These are phyloP conservation scores for Mucor piriformis DNA, from an alignment of 371 early-diverging fungal species.

Conservation along the genomic window DNA sequence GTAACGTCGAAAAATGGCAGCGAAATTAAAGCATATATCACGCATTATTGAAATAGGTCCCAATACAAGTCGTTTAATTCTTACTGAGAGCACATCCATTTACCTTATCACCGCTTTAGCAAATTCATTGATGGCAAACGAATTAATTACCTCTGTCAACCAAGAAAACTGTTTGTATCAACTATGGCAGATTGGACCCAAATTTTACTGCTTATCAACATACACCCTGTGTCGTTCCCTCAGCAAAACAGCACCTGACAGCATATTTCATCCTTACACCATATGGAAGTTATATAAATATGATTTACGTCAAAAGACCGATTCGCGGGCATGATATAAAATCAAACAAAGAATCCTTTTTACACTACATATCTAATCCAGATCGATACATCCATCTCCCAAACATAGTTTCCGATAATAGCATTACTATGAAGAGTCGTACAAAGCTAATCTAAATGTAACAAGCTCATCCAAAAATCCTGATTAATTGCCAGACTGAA, in stretches of 20 bases:
- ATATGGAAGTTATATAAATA: slow-evolving; percentile 15
- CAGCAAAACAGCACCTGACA: slow-evolving; percentile 17
- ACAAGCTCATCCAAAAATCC: no score
- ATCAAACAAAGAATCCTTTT: no score
- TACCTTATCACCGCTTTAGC: slow-evolving; percentile 11
- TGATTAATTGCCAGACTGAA: no score
- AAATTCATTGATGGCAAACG: slow-evolving; percentile 19
- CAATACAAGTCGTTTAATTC: slow-evolving; percentile 2
- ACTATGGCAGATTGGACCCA: slow-evolving; percentile 15
- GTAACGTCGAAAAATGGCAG: no score
- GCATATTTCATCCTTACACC: slow-evolving; percentile 15
- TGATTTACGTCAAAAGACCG: slow-evolving; percentile 12
- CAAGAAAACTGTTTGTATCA: slow-evolving; percentile 22
- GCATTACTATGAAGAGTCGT: no score
- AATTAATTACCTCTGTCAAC: slow-evolving; percentile 14
- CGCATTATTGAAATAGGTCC: slow-evolving; percentile 10
- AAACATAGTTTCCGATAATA: no score
- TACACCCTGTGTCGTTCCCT: slow-evolving; percentile 17
- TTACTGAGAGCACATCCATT: slow-evolving; percentile 12
- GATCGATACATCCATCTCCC: no score
- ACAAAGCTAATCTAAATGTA: no score
- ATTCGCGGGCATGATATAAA: slow-evolving; percentile 12
- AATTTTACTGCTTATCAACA: slow-evolving; percentile 22
- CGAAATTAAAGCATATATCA: slow-evolving; percentile 10
- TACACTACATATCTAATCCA: no score